Conservation (phyloP, 352 stramenopile species). For the Pythium sp. region DNA sequence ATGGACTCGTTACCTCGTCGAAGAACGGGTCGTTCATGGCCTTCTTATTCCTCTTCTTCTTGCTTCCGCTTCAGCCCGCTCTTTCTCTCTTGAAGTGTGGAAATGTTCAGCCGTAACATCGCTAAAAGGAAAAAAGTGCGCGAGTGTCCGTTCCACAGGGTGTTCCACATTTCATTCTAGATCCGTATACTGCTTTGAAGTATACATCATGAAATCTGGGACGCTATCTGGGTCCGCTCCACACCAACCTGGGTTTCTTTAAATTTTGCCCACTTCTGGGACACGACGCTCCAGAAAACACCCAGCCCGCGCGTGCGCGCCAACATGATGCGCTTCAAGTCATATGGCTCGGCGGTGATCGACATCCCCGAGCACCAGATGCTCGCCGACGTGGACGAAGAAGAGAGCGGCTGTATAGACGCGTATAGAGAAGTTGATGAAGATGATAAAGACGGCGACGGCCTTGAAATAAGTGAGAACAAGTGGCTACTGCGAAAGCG, state of each 20-base stretch:
- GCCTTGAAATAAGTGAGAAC: not conserved
- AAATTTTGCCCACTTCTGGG: not conserved
- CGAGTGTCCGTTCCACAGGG: not conserved
- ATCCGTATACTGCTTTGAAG: not conserved
- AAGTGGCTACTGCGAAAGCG: slow-evolving; percentile 5
- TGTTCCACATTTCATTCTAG: not conserved
- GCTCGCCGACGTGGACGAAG: not conserved
- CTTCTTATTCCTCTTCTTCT: not conserved
- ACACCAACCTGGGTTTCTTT: not conserved
- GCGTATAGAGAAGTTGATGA: not conserved
- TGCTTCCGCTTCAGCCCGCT: not conserved
- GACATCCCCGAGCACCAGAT: slow-evolving; percentile 9
- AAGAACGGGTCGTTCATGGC: slow-evolving; percentile 51
- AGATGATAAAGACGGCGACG: not conserved
- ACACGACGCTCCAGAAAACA: not conserved
- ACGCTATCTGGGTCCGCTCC: not conserved
- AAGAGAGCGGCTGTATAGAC: not conserved
- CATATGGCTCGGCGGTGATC: slow-evolving; percentile 5
- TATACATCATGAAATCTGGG: not conserved
- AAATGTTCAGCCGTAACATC: not conserved
- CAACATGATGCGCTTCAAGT: slow-evolving; percentile 5
- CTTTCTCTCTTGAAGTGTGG: slow-evolving; percentile 17
- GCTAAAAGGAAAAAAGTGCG: not conserved
- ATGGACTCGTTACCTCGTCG: slow-evolving; percentile 26
- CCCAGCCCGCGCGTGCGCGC: not conserved